Percentiles rank a stretch among this genome's conserved stretches.
Evolutionary conservation across 192 early-diverging fungal species (phyloP).

Genomic region (Podila epigama): DNA sequence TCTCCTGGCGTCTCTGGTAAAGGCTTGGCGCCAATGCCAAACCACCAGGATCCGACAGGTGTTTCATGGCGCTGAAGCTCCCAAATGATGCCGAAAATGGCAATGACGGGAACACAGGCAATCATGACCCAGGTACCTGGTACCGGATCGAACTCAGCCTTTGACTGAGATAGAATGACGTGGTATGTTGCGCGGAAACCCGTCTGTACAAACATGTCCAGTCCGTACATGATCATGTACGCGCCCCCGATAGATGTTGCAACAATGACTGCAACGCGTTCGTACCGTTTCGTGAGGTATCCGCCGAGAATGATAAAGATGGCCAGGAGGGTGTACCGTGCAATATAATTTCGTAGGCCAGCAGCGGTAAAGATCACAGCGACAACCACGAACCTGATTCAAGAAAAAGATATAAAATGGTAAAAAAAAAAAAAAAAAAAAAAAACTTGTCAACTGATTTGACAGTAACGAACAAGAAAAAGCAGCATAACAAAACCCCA

Average conservation of each 20-base stretch:
- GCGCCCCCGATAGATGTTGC: constrained; percentile 49
- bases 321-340: constrained; percentile 27
- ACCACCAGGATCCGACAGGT: constrained; percentile 37
- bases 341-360: constrained; percentile 15
- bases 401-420: neutral
- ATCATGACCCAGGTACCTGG: constrained; percentile 47
- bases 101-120: constrained; percentile 33
- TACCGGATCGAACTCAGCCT: constrained; percentile 21
- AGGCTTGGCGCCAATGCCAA: constrained; percentile 31
- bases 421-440: neutral
- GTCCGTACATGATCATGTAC: constrained; percentile 47
- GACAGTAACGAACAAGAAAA: too few species aligned
- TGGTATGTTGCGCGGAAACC: constrained; percentile 40
- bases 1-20: constrained; percentile 26
- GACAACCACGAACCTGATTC: constrained; percentile 33
- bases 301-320: constrained; percentile 22
- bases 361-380: constrained; percentile 36
- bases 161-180: constrained; percentile 37
- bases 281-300: constrained; percentile 32
- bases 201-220: constrained; percentile 49
- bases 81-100: constrained; percentile 35
- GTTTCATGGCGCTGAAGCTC: constrained; percentile 41
- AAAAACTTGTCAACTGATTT: too few species aligned
- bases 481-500: too few species aligned
- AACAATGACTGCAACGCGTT: constrained; percentile 35